Percentiles rank a stretch among this genome's conserved stretches.
These are phyloP conservation scores for Myochromella boudieri DNA, from an alignment of 768 basidiomycete species.

Conservation along the genomic window DNA sequence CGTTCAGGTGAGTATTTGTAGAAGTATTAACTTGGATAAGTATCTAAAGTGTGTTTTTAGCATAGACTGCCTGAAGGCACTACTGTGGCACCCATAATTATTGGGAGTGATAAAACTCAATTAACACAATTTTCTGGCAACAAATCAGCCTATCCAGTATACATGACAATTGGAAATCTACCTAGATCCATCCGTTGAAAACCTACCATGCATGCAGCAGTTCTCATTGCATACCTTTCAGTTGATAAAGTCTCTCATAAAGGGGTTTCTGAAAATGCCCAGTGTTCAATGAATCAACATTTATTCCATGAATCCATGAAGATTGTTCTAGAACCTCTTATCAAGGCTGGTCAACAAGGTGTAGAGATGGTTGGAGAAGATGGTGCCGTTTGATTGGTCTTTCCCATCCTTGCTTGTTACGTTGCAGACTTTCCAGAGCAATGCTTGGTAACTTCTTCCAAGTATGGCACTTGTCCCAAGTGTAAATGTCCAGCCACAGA, in stretches of 20 bases:
- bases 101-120: constrained; percentile 30
- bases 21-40: too few relatives aligned
- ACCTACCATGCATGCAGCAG: constrained; percentile 19
- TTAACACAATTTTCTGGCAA: constrained; percentile 33
- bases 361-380: constrained; percentile 32
- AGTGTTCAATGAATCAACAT: too few relatives aligned
- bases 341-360: constrained; percentile 25
- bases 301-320: too few relatives aligned
- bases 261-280: too few relatives aligned
- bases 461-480: too few relatives aligned
- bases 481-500: too few relatives aligned
- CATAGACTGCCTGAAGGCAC: constrained; percentile 20
- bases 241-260: too few relatives aligned
- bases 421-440: constrained; percentile 32
- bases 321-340: constrained; percentile 26
- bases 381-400: constrained; percentile 22
- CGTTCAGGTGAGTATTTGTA: too few relatives aligned
- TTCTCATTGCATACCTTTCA: too few relatives aligned
- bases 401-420: constrained; percentile 29
- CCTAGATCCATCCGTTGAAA: constrained; percentile 25
- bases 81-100: constrained; percentile 33
- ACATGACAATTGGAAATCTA: constrained; percentile 38
- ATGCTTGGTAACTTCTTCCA: constrained; percentile 27
- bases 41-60: too few relatives aligned
- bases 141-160: constrained; percentile 39